These are phyloP conservation scores for Moelleriella libera DNA, from an alignment of 2,329 filamentous ascomycete genomes.

Conservation along the genomic window DNA sequence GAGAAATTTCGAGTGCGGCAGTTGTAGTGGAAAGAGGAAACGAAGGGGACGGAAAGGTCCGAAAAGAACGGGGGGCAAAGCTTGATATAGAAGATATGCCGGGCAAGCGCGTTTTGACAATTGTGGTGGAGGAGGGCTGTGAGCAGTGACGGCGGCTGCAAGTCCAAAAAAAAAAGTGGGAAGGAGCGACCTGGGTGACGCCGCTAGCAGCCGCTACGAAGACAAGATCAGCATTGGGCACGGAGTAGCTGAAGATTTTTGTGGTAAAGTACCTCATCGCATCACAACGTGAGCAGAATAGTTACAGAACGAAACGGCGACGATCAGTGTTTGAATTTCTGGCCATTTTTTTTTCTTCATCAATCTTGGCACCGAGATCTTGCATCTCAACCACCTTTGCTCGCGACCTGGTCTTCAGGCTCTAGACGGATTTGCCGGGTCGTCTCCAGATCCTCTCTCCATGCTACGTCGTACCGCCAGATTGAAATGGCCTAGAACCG, in stretches of 20 bases:
- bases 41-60: background rate
- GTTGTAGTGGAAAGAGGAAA: background rate
- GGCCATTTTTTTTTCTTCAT: no score
- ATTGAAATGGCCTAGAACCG: no score
- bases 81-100: background rate
- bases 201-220: conserved; percentile 1
- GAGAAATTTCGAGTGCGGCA: background rate
- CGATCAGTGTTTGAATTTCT: no score
- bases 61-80: background rate
- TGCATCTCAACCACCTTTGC: background rate
- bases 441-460: background rate
- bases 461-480: no score
- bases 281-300: no score
- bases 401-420: background rate
- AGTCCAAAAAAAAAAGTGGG: background rate
- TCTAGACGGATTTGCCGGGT: background rate
- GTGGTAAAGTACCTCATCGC: no score
- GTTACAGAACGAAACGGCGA: no score
- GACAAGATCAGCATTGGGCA: no score
- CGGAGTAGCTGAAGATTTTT: no score
- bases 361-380: no score
- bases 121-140: background rate
- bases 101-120: background rate
- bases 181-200: background rate
- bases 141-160: background rate